phyloP scores from a whole-genome alignment of 2,329 filamentous ascomycete species.

The Chaetomium olivaceum region DNA sequence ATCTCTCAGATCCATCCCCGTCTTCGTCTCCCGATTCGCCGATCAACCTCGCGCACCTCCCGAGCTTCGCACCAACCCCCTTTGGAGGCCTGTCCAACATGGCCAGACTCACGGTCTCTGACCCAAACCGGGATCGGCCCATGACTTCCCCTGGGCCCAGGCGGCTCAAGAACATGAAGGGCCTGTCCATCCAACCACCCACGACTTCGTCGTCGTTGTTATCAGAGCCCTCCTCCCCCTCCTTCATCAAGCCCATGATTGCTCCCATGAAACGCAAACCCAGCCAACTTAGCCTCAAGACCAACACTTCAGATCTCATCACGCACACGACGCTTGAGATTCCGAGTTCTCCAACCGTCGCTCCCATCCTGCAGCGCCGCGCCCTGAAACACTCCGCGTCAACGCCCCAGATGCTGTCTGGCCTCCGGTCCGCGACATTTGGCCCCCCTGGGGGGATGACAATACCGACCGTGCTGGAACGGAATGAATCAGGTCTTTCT shows the following conservation, averaged over 20 bases:
- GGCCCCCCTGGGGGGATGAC: conserved; percentile 64
- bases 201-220: conserved; percentile 52
- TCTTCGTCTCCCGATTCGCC: conserved; percentile 92
- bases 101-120: conserved; percentile 50
- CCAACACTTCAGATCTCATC: conserved; percentile 60
- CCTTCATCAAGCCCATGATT: conserved; percentile 78
- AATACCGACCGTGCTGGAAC: conserved; percentile 60
- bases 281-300: conserved; percentile 76
- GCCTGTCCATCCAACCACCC: conserved; percentile 73
- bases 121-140: conserved; percentile 52
- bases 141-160: conserved; percentile 70
- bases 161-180: conserved; percentile 80
- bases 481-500: conserved; percentile 62
- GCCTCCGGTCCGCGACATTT: conserved; percentile 59
- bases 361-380: conserved; percentile 61
- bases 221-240: conserved; percentile 70
- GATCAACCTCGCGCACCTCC: conserved; percentile 69
- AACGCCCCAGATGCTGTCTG: conserved; percentile 65
- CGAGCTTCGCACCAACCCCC: conserved; percentile 64
- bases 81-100: conserved; percentile 51
- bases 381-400: conserved; percentile 68
- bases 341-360: conserved; percentile 56
- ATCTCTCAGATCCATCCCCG: conserved; percentile 85
- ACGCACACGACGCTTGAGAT: conserved; percentile 54
- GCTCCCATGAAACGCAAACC: conserved; percentile 72